phyloP scores from a whole-genome alignment of 495 filamentous ascomycete species.

The Cercophora sp. region DNA sequence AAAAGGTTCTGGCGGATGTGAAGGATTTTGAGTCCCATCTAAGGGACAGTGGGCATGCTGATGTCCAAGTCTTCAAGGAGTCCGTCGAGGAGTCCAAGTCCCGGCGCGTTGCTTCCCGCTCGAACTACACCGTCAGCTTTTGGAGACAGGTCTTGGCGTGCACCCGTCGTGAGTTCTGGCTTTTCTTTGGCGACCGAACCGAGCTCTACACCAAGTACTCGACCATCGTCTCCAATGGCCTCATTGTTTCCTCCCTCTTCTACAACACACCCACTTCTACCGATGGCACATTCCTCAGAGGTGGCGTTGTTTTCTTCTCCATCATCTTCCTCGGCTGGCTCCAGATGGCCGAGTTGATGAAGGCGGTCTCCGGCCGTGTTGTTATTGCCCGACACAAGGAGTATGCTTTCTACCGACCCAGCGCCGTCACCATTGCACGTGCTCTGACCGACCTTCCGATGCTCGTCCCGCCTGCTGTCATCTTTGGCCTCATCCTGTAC shows the following conservation, averaged over 20 bases:
- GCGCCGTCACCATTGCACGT: conserved; percentile 73
- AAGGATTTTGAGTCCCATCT: conserved; percentile 42
- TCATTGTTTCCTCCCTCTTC: conserved; percentile 76
- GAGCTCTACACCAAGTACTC: conserved; percentile 58
- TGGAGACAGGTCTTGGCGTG: conserved; percentile 55
- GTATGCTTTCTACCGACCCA: conserved; percentile 80
- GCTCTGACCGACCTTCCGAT: conserved; percentile 73
- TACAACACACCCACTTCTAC: conserved; percentile 62
- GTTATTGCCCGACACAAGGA: conserved; percentile 80
- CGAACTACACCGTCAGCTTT: conserved; percentile 57
- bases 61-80: conserved; percentile 48
- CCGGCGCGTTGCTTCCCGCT: conserved; percentile 32
- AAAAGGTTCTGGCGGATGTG: conserved; percentile 48
- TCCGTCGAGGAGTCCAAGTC: conserved; percentile 42
- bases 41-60: conserved; percentile 22
- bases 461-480: conserved; percentile 60
- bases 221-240: conserved; percentile 57
- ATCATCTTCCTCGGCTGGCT: conserved; percentile 79
- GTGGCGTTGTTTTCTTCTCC: conserved; percentile 63
- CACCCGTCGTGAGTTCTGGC: conserved; percentile 52
- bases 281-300: conserved; percentile 50
- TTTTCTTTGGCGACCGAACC: conserved; percentile 57
- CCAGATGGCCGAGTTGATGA: conserved; percentile 70
- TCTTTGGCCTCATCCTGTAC: conserved; percentile 76
- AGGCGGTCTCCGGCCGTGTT: conserved; percentile 64